phyloP scores from a whole-genome alignment of 768 basidiomycete genomes.

The Flagelloscypha sp. region DNA sequence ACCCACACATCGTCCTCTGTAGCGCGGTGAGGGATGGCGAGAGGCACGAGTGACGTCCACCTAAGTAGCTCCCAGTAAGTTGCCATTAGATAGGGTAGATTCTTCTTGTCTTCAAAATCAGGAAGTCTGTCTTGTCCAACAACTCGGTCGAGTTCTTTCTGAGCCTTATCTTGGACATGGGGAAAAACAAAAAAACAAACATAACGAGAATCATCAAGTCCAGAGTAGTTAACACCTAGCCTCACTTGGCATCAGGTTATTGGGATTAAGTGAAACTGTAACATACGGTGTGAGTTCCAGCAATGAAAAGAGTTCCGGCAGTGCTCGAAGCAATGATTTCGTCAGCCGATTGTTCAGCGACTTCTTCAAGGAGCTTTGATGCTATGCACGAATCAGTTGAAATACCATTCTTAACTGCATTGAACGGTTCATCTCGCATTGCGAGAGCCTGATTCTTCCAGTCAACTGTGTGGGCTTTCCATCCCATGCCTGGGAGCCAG shows the following conservation, averaged over 20 bases:
- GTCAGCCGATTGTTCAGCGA: background rate
- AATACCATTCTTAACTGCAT: slow-evolving; percentile 20
- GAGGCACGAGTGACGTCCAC: slow-evolving; percentile 8
- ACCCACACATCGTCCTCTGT: slow-evolving; percentile 15
- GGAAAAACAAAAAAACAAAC: slow-evolving; percentile 8
- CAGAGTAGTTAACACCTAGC: slow-evolving; percentile 4
- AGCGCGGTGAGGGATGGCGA: slow-evolving; percentile 11
- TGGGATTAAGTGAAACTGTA: background rate
- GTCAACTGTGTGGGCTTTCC: slow-evolving; percentile 21
- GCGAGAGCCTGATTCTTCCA: slow-evolving; percentile 21
- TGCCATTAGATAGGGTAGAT: slow-evolving; percentile 12
- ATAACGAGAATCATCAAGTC: slow-evolving; percentile 14
- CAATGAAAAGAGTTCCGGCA: slow-evolving; percentile 24
- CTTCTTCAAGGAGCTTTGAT: background rate
- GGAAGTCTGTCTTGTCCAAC: slow-evolving; percentile 10
- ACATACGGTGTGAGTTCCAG: slow-evolving; percentile 18
- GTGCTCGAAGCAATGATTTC: too few relatives aligned
- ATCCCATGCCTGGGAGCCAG: slow-evolving; percentile 27
- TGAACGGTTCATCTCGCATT: slow-evolving; percentile 24
- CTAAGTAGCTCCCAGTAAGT: slow-evolving; percentile 10
- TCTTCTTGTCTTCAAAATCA: slow-evolving; percentile 9
- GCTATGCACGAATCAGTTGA: slow-evolving; percentile 7
- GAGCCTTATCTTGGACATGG: slow-evolving; percentile 9
- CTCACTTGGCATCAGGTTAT: background rate
- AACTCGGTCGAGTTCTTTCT: slow-evolving; percentile 12